Evolutionary conservation across 225 moss, liverwort and hornwort genomes (phyloP), one percentile per base, ranked within the genome.

Genomic region (Lunularia cruciata): DNA sequence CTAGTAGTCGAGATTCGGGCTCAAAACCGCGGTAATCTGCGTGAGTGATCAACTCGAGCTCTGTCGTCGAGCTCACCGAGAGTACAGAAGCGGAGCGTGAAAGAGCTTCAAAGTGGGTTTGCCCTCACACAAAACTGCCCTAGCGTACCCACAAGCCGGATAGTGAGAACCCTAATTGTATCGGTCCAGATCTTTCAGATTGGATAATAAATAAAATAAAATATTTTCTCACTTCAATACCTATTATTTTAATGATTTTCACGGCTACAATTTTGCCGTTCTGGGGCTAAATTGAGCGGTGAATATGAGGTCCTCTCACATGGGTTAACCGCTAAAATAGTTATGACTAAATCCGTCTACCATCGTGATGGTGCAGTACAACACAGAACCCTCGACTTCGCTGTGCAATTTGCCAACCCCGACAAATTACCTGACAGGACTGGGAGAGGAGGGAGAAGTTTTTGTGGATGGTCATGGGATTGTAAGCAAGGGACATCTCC

Each of bases 121-220:
- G 3, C 36, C 48, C 67, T 23, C 49, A 33, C 32, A 67, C 67
- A 67, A 67, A 67, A 67, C 67, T 51, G 67, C 51, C 28, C 48
- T 67, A 67, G 49, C 35, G 22, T 33, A 51, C 26, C 40, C 49
- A 35, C 49, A 48, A 52, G 40, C 47, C n/a, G 33, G 31, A 6
- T 13, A 9, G 20, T 22, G 20, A 4, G 13, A 67, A 67, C 67
- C 67, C 67, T 67, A 67, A 67, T 31, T 34, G 35, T 23, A 31
- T 33, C 67, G 67, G 67, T 67, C 22, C 67, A 51, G 67, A 67
- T 67, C 31, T 33, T 51, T 51, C 37, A 18, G 51, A 67, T 64
- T 39, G 14, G 0, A 4, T 0, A 32, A 19, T 18, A 13, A 31
- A 3, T 5, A 31, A 11, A 18, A 31, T 4, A 61, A 26, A 15